Conservation (phyloP, 2,329 filamentous ascomycete species). For the Colletotrichum sp. region DNA sequence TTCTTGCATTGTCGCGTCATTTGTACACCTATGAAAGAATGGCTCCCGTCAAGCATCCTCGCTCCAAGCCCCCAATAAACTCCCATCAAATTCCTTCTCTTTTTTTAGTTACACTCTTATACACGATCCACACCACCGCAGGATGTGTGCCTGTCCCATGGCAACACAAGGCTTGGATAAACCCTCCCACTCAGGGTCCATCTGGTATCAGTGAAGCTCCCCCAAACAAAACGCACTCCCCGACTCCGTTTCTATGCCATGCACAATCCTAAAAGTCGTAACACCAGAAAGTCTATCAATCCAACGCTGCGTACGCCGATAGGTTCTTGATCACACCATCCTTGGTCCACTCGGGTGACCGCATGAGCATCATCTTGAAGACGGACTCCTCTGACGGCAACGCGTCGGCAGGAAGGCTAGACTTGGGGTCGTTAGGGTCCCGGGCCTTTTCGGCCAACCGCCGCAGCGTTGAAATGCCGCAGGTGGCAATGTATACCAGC, state of each 20-base stretch:
- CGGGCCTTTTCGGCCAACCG: conserved; percentile 71
- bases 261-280: neutral
- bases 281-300: conserved; percentile 22
- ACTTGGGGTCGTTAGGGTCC: conserved; percentile 57
- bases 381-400: conserved; percentile 72
- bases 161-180: neutral
- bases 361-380: conserved; percentile 70
- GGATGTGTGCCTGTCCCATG: neutral
- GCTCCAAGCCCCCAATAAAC: conserved; percentile 12
- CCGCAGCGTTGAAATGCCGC: conserved; percentile 72
- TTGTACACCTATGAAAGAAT: conserved; percentile 19
- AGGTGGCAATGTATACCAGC: conserved; percentile 67
- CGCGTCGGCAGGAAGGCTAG: conserved; percentile 62
- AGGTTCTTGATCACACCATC: conserved; percentile 73
- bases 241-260: neutral
- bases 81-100: conserved; percentile 5
- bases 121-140: conserved; percentile 2
- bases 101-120: conserved; percentile 19
- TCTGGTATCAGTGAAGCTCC: neutral
- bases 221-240: neutral
- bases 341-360: conserved; percentile 64
- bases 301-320: conserved; percentile 65
- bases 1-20: conserved; percentile 22
- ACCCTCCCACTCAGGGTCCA: neutral
- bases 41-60: conserved; percentile 13